Base-by-base conservation (phyloP, 331 rosid species). In the Rhamnella rubrinervis region DNA sequence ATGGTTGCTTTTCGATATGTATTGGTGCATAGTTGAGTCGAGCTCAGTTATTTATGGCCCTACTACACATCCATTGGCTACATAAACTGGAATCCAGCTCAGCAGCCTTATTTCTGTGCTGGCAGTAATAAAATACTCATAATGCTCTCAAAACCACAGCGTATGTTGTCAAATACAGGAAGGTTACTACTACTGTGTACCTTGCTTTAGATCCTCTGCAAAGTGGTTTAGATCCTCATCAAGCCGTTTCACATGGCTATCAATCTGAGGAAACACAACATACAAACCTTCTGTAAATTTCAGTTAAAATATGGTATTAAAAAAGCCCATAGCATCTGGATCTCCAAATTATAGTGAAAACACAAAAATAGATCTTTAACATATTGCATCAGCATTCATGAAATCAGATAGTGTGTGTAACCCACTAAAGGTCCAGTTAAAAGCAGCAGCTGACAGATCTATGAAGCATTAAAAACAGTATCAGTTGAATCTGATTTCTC, bases 151-250 rank as follows among this genome's bases (percentile, higher is more conserved):
- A 44, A 26, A 40, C 25, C 56, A 52, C 25, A 55, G 41, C 15
- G 20, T 20, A 39, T 6, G 15, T 7, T 65, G 40, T n/a, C 40
- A 68, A 23, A 7, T 7, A 10, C 21, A 16, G 56, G 40, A 14
- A 81, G 63, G 77, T 57, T 60, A 60, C 37, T 11, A 67, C 25
- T 46, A 69, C 23, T 74, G 74, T 74, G 74, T 88, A 90, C 98
- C 98, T 88, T 90, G 98, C 85, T 93, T 93, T 76, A 93, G 84
- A 83, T 93, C 98, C 78, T 90, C 97, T 3, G 91, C 91, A 72
- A 93, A 93, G 84, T 91, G 83, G 82, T 80, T 85, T 73, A 93
- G 82, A 83, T 93, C 98, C 85, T 93, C 97, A 63, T 91, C 97
- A 66, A 93, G 96, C 55, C 96, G 85, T 85, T 91, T 93, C 40